Evolutionary conservation across 768 basidiomycete species (phyloP), one percentile per base, ranked within the genome.

Genomic region (Amanita pallidorosea): DNA sequence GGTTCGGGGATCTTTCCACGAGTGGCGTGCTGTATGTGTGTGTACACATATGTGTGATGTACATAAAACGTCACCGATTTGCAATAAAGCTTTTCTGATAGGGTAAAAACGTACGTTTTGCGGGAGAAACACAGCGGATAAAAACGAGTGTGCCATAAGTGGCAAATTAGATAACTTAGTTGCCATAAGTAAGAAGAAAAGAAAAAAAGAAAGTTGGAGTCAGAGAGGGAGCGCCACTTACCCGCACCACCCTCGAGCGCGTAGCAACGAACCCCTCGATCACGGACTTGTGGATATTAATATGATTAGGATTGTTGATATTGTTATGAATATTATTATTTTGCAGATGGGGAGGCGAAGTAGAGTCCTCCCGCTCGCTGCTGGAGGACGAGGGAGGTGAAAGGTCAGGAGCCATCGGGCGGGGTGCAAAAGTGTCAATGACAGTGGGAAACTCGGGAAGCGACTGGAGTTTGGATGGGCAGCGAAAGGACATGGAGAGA

Each of bases 201-300:
- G 6, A 27, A 27, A 54, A 54, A 52, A 49, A 49, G 43, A 23
- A 20, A 15, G 4, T 20, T 31, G 40, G 47, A 35, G 45, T 54
- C 23, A 45, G 29, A 17, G 4, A 27, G 7, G 7, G 25, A 27
- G 25, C 54, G 53, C 53, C 57, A 69, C 77, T 58, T 54, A 79
- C 80, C 49, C 69, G 70, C 23, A 80, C 67, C n/a, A 72, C 76
- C 52, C 79, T 73, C 29, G 79, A 80, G 37, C 70, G 70, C 41
- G 76, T 73, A 31, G 67, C 59, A 22, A 75, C 57, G 56, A 81
- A 81, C 5, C 72, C 67, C 15, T 71, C 64, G 22, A 65, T 54
- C 29, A 58, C 57, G 49, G 49, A 53, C n/a, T 60, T 54, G 27
- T 33, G 52, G 29, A 45, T 49, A 23, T 23, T 23, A 23, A 2